Evolutionary conservation across 768 basidiomycete genomes (phyloP), one percentile per base, ranked within the genome.

Genomic region (Antrodiella citrinella): DNA sequence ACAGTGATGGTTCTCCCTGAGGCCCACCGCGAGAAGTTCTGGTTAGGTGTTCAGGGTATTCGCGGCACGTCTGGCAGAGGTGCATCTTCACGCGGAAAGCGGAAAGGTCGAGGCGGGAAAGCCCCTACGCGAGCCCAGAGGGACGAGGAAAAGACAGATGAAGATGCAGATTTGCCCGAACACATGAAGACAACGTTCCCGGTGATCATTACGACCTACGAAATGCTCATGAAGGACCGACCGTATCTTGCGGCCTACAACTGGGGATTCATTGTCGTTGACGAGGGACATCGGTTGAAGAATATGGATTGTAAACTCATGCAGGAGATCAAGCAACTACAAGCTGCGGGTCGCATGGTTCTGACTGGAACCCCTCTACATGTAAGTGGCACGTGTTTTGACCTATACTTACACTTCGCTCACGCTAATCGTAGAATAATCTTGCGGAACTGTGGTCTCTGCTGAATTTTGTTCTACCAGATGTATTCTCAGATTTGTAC

Each of bases 361-460:
- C 68, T 99, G 54, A 98, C 94, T 0, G 96, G 96, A 24, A 99
- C 96, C 15, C 96, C 96, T 4, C 68, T 99, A 30, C 94, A 98
- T 67, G 94, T 93, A 53, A 50, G 82, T 67, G 7, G 24, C 13
- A 24, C 10, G n/a, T 15, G 25, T 24, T 4, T 19, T 44, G 7
- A 35, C 7, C 30, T 7, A 15, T 35, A 15, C 15, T 35, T n/a
- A 10, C 26, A 38, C 4, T 22, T 21, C 46, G 46, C 35, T 25
- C 51, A 26, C 18, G 23, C 2, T 42, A 11, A 25, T 3, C 41
- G 22, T 62, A 99, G 90, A 98, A 99, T 67, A 98, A 97, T 60
- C 75, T 99, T 2, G 77, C 85, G 3, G 96, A 99, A 63, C 72
- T 99, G 2, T 98, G 93, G 95, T 84, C 91, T 2, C 71, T 98